Percentiles rank a stretch among this genome's conserved stretches.
Evolutionary conservation across 768 basidiomycete species (phyloP).

Genomic region (Leccinellum luteum): DNA sequence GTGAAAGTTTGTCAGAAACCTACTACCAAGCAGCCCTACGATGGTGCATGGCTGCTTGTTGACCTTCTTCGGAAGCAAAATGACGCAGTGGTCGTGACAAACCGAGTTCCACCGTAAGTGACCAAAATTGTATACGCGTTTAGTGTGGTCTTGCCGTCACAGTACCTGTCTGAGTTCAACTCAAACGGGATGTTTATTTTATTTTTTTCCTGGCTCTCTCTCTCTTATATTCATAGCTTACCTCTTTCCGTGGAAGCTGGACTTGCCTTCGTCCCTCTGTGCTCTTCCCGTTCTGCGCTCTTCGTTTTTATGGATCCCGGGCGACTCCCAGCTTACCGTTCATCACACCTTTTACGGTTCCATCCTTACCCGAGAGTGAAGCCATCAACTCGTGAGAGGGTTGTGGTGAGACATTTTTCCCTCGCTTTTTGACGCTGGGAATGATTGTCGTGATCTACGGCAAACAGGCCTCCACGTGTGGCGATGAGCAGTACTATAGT

Average conservation of each 20-base stretch:
- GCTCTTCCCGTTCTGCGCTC: background rate
- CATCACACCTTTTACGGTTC: constrained; percentile 27
- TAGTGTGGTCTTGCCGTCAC: constrained; percentile 29
- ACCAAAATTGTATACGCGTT: constrained; percentile 15
- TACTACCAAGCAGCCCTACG: background rate
- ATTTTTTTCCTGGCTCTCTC: constrained; percentile 2
- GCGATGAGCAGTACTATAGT: background rate
- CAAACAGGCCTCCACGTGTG: constrained; percentile 10
- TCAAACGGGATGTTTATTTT: constrained; percentile 10
- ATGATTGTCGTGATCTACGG: constrained; percentile 3
- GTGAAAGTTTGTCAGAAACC: background rate
- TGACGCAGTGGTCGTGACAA: constrained; percentile 9
- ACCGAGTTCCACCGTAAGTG: constrained; percentile 18
- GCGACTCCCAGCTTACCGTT: constrained; percentile 25
- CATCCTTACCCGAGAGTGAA: constrained; percentile 30
- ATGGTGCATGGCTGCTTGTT: background rate
- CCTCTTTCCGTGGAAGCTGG: background rate
- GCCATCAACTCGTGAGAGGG: constrained; percentile 23
- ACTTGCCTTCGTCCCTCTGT: background rate
- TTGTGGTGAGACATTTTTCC: constrained; percentile 17
- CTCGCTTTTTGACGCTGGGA: constrained; percentile 6
- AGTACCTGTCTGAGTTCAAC: constrained; percentile 18
- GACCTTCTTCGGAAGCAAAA: constrained; percentile 17
- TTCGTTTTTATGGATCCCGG: constrained; percentile 15
- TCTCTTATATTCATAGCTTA: background rate